Percentiles rank a stretch among this genome's conserved stretches.
These are phyloP conservation scores for Anisodus acutangulus DNA, from an alignment of 257 asterid species.

Conservation along the genomic window DNA sequence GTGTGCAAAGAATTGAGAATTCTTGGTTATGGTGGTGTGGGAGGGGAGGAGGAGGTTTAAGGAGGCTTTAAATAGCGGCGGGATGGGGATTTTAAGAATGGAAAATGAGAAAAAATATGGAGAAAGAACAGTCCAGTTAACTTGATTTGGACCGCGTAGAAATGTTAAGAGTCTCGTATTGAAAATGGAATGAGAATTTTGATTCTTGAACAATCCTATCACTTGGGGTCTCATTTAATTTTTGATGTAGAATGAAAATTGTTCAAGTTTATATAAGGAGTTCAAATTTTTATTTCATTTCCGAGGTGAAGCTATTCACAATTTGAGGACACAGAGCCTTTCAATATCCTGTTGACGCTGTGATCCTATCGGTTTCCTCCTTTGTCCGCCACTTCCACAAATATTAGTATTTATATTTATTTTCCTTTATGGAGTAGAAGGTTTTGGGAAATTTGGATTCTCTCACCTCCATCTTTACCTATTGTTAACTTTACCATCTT, in stretches of 20 bases:
- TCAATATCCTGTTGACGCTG: slow-evolving; percentile 49
- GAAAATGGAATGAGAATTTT: too few species aligned
- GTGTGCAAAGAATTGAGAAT: neutral
- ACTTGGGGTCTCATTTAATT: too few species aligned
- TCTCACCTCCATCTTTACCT: neutral
- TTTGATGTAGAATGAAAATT: too few species aligned
- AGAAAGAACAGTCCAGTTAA: too few species aligned
- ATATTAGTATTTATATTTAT: neutral
- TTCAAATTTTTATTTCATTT: too few species aligned
- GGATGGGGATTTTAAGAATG: neutral
- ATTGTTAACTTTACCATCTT: neutral
- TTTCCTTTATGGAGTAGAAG: neutral
- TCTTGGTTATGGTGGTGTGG: neutral
- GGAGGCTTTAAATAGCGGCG: slow-evolving; percentile 34
- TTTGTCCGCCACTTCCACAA: slow-evolving; percentile 68
- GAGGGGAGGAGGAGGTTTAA: neutral
- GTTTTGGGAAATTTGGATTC: neutral
- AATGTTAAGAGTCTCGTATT: too few species aligned
- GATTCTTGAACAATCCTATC: too few species aligned
- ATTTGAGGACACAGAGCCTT: slow-evolving; percentile 29
- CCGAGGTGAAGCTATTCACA: too few species aligned
- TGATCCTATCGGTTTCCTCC: slow-evolving; percentile 57
- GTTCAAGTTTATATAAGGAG: too few species aligned
- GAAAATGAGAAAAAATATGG: neutral
- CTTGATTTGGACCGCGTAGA: too few species aligned